Base-by-base conservation (phyloP, 495 filamentous ascomycete genomes). In the Aspergillus funiculosus region DNA sequence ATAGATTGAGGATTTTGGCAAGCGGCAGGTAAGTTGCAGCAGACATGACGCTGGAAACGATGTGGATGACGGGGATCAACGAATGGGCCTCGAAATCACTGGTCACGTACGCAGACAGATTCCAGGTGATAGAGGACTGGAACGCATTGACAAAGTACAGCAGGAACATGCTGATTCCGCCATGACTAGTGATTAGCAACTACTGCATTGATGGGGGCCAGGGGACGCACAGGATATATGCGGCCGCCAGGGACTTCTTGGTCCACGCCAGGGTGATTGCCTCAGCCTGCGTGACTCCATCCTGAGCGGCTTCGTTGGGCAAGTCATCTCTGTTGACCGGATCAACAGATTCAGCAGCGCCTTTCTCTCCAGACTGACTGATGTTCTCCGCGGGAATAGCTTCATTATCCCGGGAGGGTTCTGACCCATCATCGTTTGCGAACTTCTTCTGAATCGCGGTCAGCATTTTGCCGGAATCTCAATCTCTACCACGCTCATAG, bases 1-100 rank as follows among this genome's bases (percentile, higher is more conserved):
- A 86, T 19, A 82, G 63, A 53, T 88, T 81, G 54, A 86, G 68
- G 29, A 83, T 67, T 61, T 86, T 85, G 31, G 81, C 82, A 14
- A 84, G 60, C 2, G 82, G 74, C 32, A 86, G 61, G 42, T 60
- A 70, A 4, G 54, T 55, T 7, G 64, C 64, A 7, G 61, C 62
- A 0, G 64, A 44, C 42, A 68, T 59, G 26, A 55, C 69, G 31
- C 68, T 69, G 18, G 74, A 64, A 2, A 83, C 71, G 38, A 81
- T 69, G 29, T 67, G 73, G 38, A 81, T 75, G 14, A 75, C 73
- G 24, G 75, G 73, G 35, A 82, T 56, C 31, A 82, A 56, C 5
- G 78, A 81, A 54, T 83, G 80, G 5, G 67, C 64, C 15, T 73
- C 62, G 54, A 81, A 83, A 2, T 67, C 71, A 50, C 77, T 79